phyloP scores from a whole-genome alignment of 208 protist species.

The Angomonas desouzai region DNA sequence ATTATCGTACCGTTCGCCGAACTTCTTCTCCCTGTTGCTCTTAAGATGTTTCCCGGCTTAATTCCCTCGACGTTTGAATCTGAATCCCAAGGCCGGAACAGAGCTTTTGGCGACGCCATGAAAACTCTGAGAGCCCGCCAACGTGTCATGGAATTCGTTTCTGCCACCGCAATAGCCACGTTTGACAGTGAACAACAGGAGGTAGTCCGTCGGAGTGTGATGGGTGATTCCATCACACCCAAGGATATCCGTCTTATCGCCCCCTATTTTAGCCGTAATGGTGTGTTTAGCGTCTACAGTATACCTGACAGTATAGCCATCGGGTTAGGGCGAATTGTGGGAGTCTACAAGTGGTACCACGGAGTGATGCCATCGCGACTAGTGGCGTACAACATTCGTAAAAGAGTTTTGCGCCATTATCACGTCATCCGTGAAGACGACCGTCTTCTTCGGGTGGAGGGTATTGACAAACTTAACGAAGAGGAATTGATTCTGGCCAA shows the following conservation, averaged over 20 bases:
- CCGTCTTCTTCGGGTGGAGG: constrained; percentile 74
- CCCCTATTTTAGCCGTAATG: constrained; percentile 69
- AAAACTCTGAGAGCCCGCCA: constrained; percentile 77
- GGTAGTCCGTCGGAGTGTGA: constrained; percentile 65
- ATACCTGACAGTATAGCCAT: constrained; percentile 72
- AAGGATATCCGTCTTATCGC: constrained; percentile 74
- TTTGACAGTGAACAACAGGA: constrained; percentile 80
- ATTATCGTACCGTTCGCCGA: constrained; percentile 96
- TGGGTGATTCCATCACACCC: constrained; percentile 72
- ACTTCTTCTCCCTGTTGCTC: constrained; percentile 91
- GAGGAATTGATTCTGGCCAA: constrained; percentile 87
- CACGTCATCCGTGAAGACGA: constrained; percentile 81
- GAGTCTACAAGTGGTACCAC: constrained; percentile 80
- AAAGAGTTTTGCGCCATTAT: constrained; percentile 71
- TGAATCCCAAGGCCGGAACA: constrained; percentile 79
- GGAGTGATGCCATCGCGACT: constrained; percentile 54
- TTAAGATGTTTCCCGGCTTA: constrained; percentile 97
- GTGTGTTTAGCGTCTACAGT: constrained; percentile 82
- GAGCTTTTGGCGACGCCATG: constrained; percentile 65
- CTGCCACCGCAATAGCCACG: constrained; percentile 73
- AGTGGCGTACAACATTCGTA: constrained; percentile 56
- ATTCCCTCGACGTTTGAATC: constrained; percentile 96
- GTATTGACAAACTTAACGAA: constrained; percentile 65
- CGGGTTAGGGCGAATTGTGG: constrained; percentile 56
- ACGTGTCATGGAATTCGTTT: constrained; percentile 82